These are phyloP conservation scores for Kodamaea kaohsiungensis DNA, from an alignment of 805 yeast genomes.

Conservation along the genomic window DNA sequence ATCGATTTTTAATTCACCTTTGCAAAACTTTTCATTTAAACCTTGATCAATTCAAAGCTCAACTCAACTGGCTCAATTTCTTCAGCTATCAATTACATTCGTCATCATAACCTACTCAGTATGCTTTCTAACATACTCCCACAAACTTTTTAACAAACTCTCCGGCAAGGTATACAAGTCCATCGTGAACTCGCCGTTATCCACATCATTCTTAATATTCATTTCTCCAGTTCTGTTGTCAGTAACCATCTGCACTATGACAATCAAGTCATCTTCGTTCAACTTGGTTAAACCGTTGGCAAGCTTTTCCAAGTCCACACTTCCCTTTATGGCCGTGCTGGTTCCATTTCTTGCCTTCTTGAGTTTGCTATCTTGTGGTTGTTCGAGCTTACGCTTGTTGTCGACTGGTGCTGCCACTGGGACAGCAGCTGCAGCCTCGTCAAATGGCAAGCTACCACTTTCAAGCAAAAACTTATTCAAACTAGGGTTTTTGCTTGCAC, in stretches of 20 bases:
- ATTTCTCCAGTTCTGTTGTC: conserved; percentile 93
- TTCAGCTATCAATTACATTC: not conserved
- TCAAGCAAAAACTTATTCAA: conserved; percentile 73
- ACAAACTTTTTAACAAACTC: conserved; percentile 81
- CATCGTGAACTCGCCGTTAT: conserved; percentile 96
- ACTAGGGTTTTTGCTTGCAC: conserved; percentile 61
- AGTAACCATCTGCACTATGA: conserved; percentile 96
- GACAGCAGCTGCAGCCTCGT: conserved; percentile 32
- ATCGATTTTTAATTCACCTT: not conserved
- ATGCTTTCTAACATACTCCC: conserved; percentile 87
- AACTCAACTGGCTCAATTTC: too few species aligned
- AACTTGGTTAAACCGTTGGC: conserved; percentile 88
- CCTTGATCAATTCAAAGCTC: too few species aligned
- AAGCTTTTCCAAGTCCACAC: conserved; percentile 83
- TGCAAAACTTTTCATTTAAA: not conserved
- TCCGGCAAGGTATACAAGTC: conserved; percentile 94
- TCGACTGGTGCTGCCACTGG: conserved; percentile 17
- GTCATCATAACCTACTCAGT: not conserved
- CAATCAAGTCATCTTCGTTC: conserved; percentile 88
- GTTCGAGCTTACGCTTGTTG: conserved; percentile 15
- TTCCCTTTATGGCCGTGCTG: conserved; percentile 61
- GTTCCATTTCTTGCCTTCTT: conserved; percentile 54
- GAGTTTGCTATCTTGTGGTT: conserved; percentile 20
- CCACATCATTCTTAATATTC: conserved; percentile 94
- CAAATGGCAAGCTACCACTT: conserved; percentile 75